These are phyloP conservation scores for Endotrypanum monterogeii DNA, from an alignment of 208 protist species.

Conservation along the genomic window DNA sequence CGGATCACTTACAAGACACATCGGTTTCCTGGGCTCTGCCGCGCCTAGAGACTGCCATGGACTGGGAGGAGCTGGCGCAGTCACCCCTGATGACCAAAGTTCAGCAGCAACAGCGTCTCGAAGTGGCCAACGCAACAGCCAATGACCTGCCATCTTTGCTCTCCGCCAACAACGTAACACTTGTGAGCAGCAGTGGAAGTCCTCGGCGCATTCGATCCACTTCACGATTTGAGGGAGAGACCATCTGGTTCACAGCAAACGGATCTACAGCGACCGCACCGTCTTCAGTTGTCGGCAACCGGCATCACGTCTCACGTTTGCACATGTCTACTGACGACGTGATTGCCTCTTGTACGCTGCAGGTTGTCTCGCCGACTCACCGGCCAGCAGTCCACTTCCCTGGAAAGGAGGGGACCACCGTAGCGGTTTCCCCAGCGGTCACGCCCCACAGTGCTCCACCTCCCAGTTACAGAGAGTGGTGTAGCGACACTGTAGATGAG, in stretches of 20 bases:
- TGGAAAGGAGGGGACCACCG: not conserved
- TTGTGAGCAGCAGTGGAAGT: not conserved
- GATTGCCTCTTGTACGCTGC: constrained; percentile 22
- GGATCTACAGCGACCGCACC: not conserved
- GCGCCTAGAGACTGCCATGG: constrained; percentile 18
- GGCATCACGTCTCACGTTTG: not conserved
- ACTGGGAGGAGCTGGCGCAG: constrained; percentile 27
- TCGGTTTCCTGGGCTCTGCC: constrained; percentile 7
- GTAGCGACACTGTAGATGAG: not conserved
- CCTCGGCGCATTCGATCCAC: not conserved
- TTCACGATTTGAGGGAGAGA: not conserved
- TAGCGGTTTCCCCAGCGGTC: not conserved
- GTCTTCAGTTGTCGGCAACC: not conserved
- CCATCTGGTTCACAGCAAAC: not conserved
- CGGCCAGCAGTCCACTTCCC: constrained; percentile 7
- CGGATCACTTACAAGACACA: not conserved
- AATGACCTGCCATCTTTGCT: not conserved
- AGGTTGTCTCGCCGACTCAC: constrained; percentile 13
- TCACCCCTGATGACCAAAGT: constrained; percentile 11
- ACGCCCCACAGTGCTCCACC: not conserved
- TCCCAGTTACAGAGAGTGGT: not conserved
- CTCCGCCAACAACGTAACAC: not conserved
- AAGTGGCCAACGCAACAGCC: not conserved
- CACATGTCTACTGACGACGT: constrained; percentile 31
- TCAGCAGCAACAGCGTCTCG: constrained; percentile 12